Percentiles rank a stretch among this genome's conserved stretches.
phyloP scores from a whole-genome alignment of 2,329 filamentous ascomycete genomes.

The Thelonectria olida region DNA sequence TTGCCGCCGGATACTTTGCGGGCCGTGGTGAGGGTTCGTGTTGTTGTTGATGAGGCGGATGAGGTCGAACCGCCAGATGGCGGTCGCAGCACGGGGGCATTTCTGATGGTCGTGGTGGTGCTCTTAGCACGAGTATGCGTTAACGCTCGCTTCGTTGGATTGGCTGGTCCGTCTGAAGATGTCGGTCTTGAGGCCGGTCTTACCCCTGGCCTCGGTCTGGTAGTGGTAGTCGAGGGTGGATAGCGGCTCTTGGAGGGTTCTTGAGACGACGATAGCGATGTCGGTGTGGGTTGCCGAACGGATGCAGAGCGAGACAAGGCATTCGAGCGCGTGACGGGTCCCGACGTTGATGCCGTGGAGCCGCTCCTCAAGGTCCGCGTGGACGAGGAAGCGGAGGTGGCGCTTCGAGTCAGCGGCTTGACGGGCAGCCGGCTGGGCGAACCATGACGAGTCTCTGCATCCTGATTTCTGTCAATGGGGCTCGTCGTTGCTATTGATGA shows the following conservation, averaged over 20 bases:
- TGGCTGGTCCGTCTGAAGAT: conserved; percentile 39
- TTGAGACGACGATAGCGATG: conserved; percentile 22
- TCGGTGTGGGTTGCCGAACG: conserved; percentile 31
- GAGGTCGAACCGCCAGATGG: conserved; percentile 39
- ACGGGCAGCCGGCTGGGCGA: conserved; percentile 62
- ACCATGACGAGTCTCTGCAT: conserved; percentile 44
- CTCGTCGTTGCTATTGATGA: conserved; percentile 3
- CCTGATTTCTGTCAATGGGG: conserved; percentile 2
- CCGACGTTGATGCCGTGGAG: conserved; percentile 12
- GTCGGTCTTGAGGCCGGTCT: conserved; percentile 45
- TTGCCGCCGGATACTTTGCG: conserved; percentile 23
- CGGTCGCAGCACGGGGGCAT: conserved; percentile 43
- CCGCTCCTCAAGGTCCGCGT: conserved; percentile 33
- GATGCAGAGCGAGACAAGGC: conserved; percentile 35
- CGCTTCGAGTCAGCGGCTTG: conserved; percentile 52
- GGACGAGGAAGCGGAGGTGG: conserved; percentile 40
- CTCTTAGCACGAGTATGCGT: conserved; percentile 46
- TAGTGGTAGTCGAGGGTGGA: conserved; percentile 46
- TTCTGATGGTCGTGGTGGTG: conserved; percentile 38
- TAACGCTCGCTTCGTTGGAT: conserved; percentile 31
- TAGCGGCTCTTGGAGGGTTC: conserved; percentile 38
- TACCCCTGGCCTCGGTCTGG: conserved; percentile 38
- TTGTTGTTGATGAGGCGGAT: conserved; percentile 26
- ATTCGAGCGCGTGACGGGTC: not conserved
- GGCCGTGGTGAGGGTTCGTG: conserved; percentile 25